These are phyloP conservation scores for Neonectria hederae DNA, from an alignment of 2,329 filamentous ascomycete species.

Conservation along the genomic window DNA sequence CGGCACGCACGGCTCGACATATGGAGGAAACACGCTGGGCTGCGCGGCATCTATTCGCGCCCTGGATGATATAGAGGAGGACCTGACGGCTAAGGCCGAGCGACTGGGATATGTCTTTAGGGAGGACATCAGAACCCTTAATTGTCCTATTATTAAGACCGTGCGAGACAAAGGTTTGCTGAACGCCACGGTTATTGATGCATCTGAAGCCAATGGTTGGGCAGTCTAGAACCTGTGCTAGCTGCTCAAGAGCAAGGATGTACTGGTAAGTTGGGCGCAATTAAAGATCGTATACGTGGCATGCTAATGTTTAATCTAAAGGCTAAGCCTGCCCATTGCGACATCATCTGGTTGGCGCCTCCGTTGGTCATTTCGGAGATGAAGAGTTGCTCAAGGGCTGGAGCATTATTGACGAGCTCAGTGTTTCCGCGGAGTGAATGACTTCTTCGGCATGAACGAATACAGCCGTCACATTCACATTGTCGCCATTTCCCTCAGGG, in stretches of 20 bases:
- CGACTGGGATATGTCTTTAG: constrained; percentile 85
- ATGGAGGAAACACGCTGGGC: constrained; percentile 96
- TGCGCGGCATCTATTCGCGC: constrained; percentile 96
- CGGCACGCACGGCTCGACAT: constrained; percentile 96
- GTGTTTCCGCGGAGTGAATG: too few relatives aligned
- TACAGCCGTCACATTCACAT: too few relatives aligned
- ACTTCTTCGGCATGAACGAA: too few relatives aligned
- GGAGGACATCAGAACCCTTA: constrained; percentile 76
- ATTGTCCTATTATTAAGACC: constrained; percentile 80
- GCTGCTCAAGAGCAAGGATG: constrained; percentile 92
- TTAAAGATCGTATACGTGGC: not conserved
- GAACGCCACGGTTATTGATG: constrained; percentile 96
- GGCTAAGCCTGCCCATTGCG: constrained; percentile 98
- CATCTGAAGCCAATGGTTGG: constrained; percentile 83
- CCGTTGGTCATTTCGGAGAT: constrained; percentile 92
- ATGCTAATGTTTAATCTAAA: constrained; percentile 49
- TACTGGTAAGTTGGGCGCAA: constrained; percentile 72
- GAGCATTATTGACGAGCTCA: constrained; percentile 75
- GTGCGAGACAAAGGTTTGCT: constrained; percentile 93
- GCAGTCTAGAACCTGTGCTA: constrained; percentile 97
- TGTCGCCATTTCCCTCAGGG: too few relatives aligned
- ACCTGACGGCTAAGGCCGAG: constrained; percentile 85
- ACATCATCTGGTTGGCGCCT: constrained; percentile 98
- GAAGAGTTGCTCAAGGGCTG: constrained; percentile 82
- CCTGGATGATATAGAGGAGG: constrained; percentile 89